Conservation (phyloP, 2,329 filamentous ascomycete species). For the Talaromyces albobiverticillius region DNA sequence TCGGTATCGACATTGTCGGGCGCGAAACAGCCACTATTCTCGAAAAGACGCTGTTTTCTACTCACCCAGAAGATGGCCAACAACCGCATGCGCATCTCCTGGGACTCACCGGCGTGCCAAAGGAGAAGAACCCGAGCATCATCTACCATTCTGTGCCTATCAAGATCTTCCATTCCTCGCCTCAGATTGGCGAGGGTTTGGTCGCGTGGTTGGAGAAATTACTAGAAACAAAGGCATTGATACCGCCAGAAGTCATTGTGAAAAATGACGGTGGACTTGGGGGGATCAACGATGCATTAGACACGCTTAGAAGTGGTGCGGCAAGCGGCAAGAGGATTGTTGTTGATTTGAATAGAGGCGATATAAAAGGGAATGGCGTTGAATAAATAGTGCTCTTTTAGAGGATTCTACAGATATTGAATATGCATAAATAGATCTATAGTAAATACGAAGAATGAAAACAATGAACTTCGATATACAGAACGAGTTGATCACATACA, state of each 20-base stretch:
- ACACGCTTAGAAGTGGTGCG: conserved; percentile 63
- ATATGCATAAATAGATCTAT: neutral
- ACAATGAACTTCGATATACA: no score
- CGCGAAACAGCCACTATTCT: conserved; percentile 61
- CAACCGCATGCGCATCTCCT: conserved; percentile 56
- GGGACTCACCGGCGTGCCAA: conserved; percentile 66
- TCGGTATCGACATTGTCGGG: conserved; percentile 67
- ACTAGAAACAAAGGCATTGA: conserved; percentile 53
- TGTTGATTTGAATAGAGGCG: conserved; percentile 38
- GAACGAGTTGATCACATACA: neutral
- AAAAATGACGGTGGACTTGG: conserved; percentile 61
- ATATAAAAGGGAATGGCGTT: neutral
- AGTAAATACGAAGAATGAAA: neutral
- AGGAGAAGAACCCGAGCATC: conserved; percentile 47
- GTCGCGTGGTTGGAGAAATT: conserved; percentile 66
- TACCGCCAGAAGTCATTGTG: conserved; percentile 61
- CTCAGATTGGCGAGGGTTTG: conserved; percentile 60
- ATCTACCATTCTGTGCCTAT: conserved; percentile 67
- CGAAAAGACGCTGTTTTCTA: conserved; percentile 48
- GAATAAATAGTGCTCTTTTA: neutral
- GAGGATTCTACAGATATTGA: neutral
- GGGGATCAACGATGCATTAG: conserved; percentile 66
- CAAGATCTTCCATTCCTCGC: conserved; percentile 70
- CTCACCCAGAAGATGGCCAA: neutral
- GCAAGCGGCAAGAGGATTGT: conserved; percentile 68